A percentile compares a stretch with the other conserved stretches of the same genome.
phyloP scores from a whole-genome alignment of 169 alveolate genomes.

The Plasmodium gaboni region DNA sequence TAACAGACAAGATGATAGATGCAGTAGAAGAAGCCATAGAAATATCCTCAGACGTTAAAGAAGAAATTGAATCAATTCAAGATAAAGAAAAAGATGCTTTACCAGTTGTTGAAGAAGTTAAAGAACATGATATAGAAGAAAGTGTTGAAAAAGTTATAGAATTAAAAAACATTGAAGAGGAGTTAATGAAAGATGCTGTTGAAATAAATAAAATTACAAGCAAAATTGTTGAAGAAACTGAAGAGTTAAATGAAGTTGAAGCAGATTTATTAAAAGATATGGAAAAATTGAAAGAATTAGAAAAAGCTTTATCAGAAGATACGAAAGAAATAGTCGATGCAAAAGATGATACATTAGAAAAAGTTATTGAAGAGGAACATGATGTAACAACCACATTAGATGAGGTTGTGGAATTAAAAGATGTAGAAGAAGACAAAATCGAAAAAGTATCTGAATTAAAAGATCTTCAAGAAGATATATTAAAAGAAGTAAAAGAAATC shows the following conservation, averaged over 20 bases:
- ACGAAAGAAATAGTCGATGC: not conserved
- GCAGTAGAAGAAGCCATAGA: not conserved
- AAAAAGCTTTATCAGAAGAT: not conserved
- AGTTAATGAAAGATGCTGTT: not conserved
- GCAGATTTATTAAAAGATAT: not conserved
- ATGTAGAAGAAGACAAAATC: too few species aligned
- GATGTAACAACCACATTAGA: not conserved
- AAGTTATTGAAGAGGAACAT: not conserved
- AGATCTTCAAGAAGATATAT: not conserved
- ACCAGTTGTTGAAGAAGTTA: not conserved
- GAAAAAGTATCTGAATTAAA: not conserved
- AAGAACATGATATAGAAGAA: not conserved
- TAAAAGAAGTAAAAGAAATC: not conserved
- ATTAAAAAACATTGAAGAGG: not conserved
- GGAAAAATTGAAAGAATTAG: not conserved
- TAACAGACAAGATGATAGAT: conserved; percentile 2
- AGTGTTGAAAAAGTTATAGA: not conserved
- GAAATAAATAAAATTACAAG: not conserved
- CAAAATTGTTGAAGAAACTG: conserved; percentile 1
- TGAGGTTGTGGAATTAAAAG: not conserved
- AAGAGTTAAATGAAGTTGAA: conserved; percentile 4
- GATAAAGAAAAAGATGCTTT: not conserved
- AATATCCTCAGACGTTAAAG: not conserved
- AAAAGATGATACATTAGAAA: not conserved
- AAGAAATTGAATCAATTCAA: not conserved